phyloP scores from a whole-genome alignment of 306 rosid genomes.

The Phaseolus lunatus region DNA sequence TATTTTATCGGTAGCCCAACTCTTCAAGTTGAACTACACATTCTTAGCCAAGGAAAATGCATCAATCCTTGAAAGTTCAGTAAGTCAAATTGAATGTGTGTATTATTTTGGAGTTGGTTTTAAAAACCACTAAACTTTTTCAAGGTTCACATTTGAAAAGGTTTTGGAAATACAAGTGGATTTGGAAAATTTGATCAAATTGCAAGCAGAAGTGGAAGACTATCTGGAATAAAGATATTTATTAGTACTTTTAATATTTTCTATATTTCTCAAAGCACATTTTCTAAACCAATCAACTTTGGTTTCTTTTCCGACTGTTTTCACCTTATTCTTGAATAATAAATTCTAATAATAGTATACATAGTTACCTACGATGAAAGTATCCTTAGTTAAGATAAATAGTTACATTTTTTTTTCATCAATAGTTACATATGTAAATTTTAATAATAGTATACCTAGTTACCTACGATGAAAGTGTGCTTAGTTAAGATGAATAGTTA shows the following conservation, averaged over 20 bases:
- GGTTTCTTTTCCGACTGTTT: neutral
- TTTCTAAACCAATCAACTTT: neutral
- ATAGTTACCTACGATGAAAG: neutral
- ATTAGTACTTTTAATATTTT: neutral
- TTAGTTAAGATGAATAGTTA: no score
- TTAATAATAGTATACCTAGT: no score
- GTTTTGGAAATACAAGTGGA: conserved; percentile 3
- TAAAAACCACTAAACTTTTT: neutral
- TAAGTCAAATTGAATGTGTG: conserved; percentile 23
- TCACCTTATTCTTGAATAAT: neutral
- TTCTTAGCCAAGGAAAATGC: conserved; percentile 13
- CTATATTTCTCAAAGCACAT: neutral
- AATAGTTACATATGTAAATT: no score
- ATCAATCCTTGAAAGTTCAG: conserved; percentile 13
- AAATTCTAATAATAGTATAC: neutral
- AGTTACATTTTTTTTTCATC: no score
- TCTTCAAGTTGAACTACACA: conserved; percentile 19
- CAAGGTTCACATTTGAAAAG: conserved; percentile 8
- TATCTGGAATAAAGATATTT: conserved; percentile 4
- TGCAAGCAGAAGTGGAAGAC: neutral
- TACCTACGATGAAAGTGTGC: no score
- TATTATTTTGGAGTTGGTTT: conserved; percentile 2
- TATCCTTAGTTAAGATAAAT: no score
- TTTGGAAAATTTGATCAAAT: neutral
- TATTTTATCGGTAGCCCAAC: neutral